Percentiles rank a stretch among this genome's conserved stretches.
Evolutionary conservation across 1,139 yeast genomes (phyloP).

Genomic region (Candida smagusa): DNA sequence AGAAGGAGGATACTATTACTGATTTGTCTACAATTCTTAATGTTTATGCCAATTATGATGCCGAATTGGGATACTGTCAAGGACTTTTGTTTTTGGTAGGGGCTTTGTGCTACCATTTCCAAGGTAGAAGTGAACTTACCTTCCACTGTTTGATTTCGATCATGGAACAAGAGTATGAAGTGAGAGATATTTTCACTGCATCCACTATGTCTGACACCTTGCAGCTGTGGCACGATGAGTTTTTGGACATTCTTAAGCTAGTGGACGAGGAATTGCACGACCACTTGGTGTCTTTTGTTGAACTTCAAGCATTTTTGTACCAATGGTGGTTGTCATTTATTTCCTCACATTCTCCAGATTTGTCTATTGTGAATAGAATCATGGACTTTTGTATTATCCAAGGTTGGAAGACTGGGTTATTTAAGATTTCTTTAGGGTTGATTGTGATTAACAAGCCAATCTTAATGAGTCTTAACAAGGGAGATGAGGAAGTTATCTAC

Average conservation of each 20-base stretch:
- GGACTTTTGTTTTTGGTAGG: slow-evolving; percentile 68
- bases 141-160: slow-evolving; percentile 56
- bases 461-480: slow-evolving; percentile 44
- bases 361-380: slow-evolving; percentile 47
- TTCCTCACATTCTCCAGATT: slow-evolving; percentile 59
- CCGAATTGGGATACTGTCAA: slow-evolving; percentile 70
- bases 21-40: slow-evolving; percentile 57
- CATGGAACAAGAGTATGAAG: slow-evolving; percentile 58
- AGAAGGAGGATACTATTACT: slow-evolving; percentile 37
- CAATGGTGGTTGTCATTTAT: slow-evolving; percentile 71
- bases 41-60: slow-evolving; percentile 66
- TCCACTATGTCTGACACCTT: slow-evolving; percentile 57
- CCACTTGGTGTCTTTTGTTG: slow-evolving; percentile 45
- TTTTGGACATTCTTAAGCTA: slow-evolving; percentile 39
- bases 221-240: slow-evolving; percentile 52
- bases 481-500: slow-evolving; percentile 59
- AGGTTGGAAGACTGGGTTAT: slow-evolving; percentile 63
- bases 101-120: slow-evolving; percentile 53
- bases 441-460: slow-evolving; percentile 50
- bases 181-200: slow-evolving; percentile 55
- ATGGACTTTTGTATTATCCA: slow-evolving; percentile 59
- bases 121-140: slow-evolving; percentile 42
- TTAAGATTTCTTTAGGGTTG: slow-evolving; percentile 58
- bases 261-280: slow-evolving; percentile 41
- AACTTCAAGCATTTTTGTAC: slow-evolving; percentile 43